phyloP scores from a whole-genome alignment of 208 protist species.

The Tritrichomonas foetus region DNA sequence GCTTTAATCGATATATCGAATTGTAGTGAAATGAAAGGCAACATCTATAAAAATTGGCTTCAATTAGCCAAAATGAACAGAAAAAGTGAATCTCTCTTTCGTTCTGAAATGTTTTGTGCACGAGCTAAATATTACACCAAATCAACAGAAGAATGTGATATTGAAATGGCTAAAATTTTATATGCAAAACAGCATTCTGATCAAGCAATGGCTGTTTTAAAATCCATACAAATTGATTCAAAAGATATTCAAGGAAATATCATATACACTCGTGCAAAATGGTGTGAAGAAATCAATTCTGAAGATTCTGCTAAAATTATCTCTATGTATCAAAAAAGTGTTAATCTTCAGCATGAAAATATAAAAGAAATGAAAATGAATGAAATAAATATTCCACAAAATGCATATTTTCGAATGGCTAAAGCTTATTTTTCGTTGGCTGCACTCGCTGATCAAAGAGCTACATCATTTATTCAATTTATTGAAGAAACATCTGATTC shows the following conservation, averaged over 20 bases:
- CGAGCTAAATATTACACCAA: background rate
- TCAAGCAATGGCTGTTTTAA: background rate
- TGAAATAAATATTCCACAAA: background rate
- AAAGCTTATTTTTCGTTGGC: conserved; percentile 5
- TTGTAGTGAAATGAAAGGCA: background rate
- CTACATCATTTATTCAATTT: background rate
- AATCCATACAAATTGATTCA: background rate
- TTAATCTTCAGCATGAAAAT: background rate
- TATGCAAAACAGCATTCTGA: background rate
- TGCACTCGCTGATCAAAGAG: background rate
- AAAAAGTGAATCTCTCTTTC: background rate
- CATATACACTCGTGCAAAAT: background rate
- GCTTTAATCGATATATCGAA: background rate
- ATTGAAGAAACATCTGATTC: background rate
- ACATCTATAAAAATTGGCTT: background rate
- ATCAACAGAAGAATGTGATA: background rate
- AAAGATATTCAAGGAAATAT: background rate
- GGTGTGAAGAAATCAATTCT: background rate
- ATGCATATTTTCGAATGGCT: background rate
- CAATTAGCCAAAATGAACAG: background rate
- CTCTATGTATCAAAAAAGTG: too few relatives aligned
- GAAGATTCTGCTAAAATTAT: background rate
- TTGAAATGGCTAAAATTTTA: background rate
- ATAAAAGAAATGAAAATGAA: background rate
- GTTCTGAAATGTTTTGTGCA: background rate